Conservation (phyloP, 148 eudicot species). For the Silene latifolia region DNA sequence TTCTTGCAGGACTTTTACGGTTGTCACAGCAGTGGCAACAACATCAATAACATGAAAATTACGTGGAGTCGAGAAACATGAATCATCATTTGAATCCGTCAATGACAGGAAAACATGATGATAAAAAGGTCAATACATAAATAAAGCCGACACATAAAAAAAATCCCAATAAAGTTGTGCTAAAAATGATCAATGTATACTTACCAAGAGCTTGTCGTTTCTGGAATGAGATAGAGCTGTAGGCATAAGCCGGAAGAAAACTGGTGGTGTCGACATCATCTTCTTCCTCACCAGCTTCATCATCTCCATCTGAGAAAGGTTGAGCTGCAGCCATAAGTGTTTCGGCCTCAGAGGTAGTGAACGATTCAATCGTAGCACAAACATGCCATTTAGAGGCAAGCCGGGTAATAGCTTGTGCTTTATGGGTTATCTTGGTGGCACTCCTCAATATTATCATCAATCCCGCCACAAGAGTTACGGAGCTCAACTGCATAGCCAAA, state of each 20-base stretch:
- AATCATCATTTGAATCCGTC: background rate
- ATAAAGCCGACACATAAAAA: background rate
- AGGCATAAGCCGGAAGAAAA: conserved; percentile 58
- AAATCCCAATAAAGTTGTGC: background rate
- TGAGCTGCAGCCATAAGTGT: conserved; percentile 35
- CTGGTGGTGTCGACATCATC: conserved; percentile 75
- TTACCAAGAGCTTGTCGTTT: conserved; percentile 95
- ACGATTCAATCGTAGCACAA: conserved; percentile 79
- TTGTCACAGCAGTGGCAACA: background rate
- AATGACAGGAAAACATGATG: background rate
- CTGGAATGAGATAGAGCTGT: conserved; percentile 74
- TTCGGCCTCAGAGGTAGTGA: conserved; percentile 48
- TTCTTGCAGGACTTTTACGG: no score
- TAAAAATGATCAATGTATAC: background rate
- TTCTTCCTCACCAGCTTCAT: conserved; percentile 75
- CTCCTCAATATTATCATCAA: conserved; percentile 69
- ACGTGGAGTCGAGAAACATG: background rate
- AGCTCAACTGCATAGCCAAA: conserved; percentile 51
- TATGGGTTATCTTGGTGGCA: conserved; percentile 93
- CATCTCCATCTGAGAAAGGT: conserved; percentile 27
- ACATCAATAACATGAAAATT: background rate
- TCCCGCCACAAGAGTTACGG: conserved; percentile 74
- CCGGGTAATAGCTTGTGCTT: conserved; percentile 78
- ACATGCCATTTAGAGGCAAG: conserved; percentile 94
- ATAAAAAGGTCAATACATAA: no score